These are phyloP conservation scores for Corynascus novoguineensis DNA, from an alignment of 495 filamentous ascomycete species.

Conservation along the genomic window DNA sequence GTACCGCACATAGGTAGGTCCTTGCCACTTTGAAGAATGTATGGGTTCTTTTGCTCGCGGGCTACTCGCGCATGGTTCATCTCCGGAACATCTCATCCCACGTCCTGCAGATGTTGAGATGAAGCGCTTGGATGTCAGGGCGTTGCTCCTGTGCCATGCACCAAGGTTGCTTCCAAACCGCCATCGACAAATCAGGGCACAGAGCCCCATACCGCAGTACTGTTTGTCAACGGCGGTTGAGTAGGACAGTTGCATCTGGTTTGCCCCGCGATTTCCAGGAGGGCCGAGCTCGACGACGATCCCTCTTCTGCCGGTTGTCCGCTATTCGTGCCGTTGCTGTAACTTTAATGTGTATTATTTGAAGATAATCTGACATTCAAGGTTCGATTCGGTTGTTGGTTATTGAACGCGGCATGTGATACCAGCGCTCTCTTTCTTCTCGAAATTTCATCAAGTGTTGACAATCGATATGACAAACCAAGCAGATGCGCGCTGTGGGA, in stretches of 20 bases:
- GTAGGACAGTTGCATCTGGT: background rate
- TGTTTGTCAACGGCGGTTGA: constrained; percentile 1
- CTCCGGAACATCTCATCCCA: background rate
- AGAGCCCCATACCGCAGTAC: background rate
- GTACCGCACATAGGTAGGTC: too few relatives aligned
- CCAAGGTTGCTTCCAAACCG: background rate
- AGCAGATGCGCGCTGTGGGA: too few relatives aligned
- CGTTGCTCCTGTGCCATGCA: constrained; percentile 5
- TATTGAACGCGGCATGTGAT: background rate
- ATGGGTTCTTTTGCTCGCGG: background rate
- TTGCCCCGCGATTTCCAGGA: background rate
- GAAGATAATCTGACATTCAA: too few relatives aligned
- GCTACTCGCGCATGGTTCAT: background rate
- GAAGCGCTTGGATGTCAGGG: background rate
- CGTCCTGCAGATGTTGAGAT: background rate
- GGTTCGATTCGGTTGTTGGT: too few relatives aligned
- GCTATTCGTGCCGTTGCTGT: too few relatives aligned
- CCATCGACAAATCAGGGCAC: background rate
- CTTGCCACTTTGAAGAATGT: too few relatives aligned
- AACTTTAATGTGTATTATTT: too few relatives aligned
- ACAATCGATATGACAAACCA: too few relatives aligned
- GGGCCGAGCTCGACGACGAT: background rate
- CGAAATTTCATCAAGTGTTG: too few relatives aligned
- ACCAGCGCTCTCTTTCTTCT: background rate
- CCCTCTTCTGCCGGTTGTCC: background rate